phyloP scores from a whole-genome alignment of 1,139 yeast species.

The Geotrichum fermentans region DNA sequence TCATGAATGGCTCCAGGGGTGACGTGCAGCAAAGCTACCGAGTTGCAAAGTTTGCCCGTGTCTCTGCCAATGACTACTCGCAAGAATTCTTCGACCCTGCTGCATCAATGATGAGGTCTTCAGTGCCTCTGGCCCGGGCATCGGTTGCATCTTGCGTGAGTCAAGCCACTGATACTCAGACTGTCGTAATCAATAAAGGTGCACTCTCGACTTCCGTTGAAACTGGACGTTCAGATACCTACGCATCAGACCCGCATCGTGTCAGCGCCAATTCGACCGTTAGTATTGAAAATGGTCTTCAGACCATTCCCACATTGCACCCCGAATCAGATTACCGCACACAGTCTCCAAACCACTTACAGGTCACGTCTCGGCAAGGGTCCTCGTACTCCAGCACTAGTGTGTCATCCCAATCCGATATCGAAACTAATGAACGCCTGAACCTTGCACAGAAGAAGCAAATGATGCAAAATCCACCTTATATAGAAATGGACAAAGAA shows the following conservation, averaged over 20 bases:
- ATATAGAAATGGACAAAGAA: neutral
- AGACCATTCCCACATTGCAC: neutral
- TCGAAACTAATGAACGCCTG: neutral
- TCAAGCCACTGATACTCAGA: conserved; percentile 10
- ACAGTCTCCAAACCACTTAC: conserved; percentile 20
- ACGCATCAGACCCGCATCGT: neutral
- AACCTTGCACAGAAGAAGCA: neutral
- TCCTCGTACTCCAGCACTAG: conserved; percentile 33
- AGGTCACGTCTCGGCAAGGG: conserved; percentile 31
- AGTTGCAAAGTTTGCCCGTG: conserved; percentile 14
- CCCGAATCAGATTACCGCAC: no score
- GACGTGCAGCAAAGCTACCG: conserved; percentile 32
- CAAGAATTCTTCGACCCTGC: conserved; percentile 9
- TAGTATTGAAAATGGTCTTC: neutral
- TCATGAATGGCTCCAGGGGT: conserved; percentile 38
- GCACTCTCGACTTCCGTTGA: neutral
- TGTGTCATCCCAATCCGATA: conserved; percentile 8
- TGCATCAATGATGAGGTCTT: conserved; percentile 7
- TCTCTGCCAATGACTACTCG: conserved; percentile 4
- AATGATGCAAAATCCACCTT: neutral
- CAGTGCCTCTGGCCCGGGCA: conserved; percentile 5
- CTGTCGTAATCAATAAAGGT: neutral
- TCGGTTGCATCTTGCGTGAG: conserved; percentile 9
- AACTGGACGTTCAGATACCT: neutral
- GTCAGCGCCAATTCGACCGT: conserved; percentile 7